Evolutionary conservation across 2,329 filamentous ascomycete genomes (phyloP).

Genomic region (Penicillium brevicompactum): DNA sequence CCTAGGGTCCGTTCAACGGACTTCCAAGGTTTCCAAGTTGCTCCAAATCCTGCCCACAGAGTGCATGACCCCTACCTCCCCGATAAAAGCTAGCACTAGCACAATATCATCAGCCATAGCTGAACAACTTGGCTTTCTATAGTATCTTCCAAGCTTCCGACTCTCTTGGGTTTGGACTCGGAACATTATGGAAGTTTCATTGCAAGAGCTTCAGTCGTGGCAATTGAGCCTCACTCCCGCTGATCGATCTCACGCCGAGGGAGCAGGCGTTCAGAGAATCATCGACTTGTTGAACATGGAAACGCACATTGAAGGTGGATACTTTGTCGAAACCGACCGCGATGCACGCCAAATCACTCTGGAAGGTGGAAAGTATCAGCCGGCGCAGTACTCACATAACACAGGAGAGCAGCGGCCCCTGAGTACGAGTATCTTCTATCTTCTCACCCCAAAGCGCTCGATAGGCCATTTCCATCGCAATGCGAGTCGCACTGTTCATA

Average conservation of each 20-base stretch:
- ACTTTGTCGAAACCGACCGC: conserved; percentile 64
- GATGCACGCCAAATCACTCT: conserved; percentile 56
- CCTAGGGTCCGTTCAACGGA: too few relatives aligned
- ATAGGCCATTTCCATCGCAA: conserved; percentile 67
- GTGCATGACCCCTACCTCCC: too few relatives aligned
- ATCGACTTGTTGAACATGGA: conserved; percentile 52
- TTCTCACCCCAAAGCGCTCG: conserved; percentile 59
- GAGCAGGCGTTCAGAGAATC: conserved; percentile 33
- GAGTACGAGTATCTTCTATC: conserved; percentile 66
- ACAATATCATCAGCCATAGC: too few relatives aligned
- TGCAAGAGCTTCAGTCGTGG: not conserved
- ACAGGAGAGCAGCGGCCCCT: conserved; percentile 47
- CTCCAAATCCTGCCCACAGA: too few relatives aligned
- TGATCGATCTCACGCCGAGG: not conserved
- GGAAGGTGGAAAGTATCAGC: conserved; percentile 39
- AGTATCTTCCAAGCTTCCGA: too few relatives aligned
- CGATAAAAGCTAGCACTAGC: too few relatives aligned
- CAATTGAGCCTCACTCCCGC: not conserved
- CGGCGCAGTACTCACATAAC: conserved; percentile 33
- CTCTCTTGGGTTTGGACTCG: conserved; percentile 37
- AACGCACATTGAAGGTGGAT: conserved; percentile 66
- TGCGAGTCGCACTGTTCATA: conserved; percentile 64
- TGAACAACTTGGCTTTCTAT: too few relatives aligned
- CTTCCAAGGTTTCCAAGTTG: too few relatives aligned
- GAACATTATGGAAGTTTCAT: conserved; percentile 3